Evolutionary conservation across 129 eudicot species (phyloP), one percentile per base, ranked within the genome.

Genomic region (Arctium minus): DNA sequence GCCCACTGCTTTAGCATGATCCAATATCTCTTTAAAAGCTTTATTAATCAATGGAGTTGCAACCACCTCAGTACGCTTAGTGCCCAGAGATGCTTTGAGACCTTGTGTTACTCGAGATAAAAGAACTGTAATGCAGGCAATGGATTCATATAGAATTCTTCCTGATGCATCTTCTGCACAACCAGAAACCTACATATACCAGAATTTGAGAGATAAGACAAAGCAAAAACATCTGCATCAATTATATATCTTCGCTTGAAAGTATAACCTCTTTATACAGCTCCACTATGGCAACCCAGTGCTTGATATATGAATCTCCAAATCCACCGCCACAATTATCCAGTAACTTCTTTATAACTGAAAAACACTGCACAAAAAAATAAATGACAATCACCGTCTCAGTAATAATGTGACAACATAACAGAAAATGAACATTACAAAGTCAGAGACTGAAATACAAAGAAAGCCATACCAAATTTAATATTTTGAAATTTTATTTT

Each of bases 231-330:
- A 71, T 65, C 15, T 78, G 48, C 46, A 79, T 30, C 70, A 53
- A 69, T 10, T 30, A 17, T 79, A 79, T 48, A 37, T 50, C 79
- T 22, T 29, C 8, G 60, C 17, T 39, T 39, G 73, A 78, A 79
- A 84, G 79, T 56, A 74, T 72, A 53, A 95, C 99, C 99, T 96
- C 92, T 85, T 90, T 87, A 80, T 87, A 91, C 44, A 93, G 80
- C 78, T 88, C 97, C 39, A 91, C 89, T 33, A 92, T 70, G 12
- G 95, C 85, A 85, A 88, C 89, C 99, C 99, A 96, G 67, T 91
- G 97, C 82, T 83, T 86, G 76, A 90, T 81, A 86, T 89, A 89
- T 39, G 96, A 91, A 79, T 87, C 82, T 56, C 90, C 96, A 82
- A 85, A 81, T 81, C 88, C 81, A 80, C 91, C 91, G 75, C 91